Evolutionary conservation across 2,329 filamentous ascomycete genomes (phyloP), one percentile per base, ranked within the genome.

Genomic region (Diaporthe sp.): DNA sequence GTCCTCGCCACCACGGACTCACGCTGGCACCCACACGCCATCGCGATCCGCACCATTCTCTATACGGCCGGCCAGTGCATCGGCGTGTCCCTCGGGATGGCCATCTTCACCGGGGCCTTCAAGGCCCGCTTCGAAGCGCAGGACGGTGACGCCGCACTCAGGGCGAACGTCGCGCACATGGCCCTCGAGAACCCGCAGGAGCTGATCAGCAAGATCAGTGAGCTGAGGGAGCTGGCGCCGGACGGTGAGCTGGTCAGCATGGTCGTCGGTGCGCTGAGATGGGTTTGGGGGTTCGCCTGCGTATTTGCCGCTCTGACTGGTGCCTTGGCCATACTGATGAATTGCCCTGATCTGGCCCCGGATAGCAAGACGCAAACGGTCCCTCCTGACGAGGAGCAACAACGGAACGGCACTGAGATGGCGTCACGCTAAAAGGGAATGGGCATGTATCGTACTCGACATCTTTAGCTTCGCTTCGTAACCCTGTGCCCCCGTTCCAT

Each of bases 61-160:
- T 69, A 73, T 44, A 75, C 74, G 5, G 71, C 66, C 9, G 74
- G 74, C 10, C 74, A 75, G 27, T 75, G 71, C 53, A 51, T 73
- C 7, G 74, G 74, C 30, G 35, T 75, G 27, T 75, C 74, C 7
- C 19, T 73, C 35, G 71, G 74, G 10, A 47, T 71, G 51, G 71
- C 71, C 51, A 75, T 75, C 35, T 75, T 75, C 66, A 63, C 66
- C 59, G 68, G 32, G 25, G 68, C 70, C n/a, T 75, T 75, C 53
- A 27, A 30, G 17, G 27, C 3, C 42, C 27, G 22, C 27, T 47
- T 50, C 42, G 7, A 22, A 17, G 42, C 27, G 9, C 4, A 6
- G 4, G 17, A 63, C 8, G 59, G 25, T 27, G 42, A 47, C 25
- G 25, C 15, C 25, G 39, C 39, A 17, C 17, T 13, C 25, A 27